phyloP scores from a whole-genome alignment of 345 rosid species.

The Eucalyptus viminalis region DNA sequence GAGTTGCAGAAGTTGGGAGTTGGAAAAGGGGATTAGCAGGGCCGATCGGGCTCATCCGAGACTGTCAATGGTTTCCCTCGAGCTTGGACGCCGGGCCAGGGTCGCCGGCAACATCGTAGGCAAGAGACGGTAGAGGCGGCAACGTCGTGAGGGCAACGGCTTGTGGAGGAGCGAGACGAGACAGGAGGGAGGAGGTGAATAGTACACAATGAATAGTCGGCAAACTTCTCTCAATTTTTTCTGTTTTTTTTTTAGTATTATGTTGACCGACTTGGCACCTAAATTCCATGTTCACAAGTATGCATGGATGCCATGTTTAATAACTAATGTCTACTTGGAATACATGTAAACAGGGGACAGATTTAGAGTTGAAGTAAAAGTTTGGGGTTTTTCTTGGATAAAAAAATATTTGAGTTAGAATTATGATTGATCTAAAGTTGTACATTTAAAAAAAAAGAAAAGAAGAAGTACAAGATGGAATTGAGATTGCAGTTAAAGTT shows the following conservation, averaged over 20 bases:
- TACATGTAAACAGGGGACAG: not conserved
- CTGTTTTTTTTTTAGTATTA: fast-evolving
- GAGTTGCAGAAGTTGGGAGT: not conserved
- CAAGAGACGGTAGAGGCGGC: not conserved
- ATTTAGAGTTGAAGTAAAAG: not conserved
- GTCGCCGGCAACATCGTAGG: not conserved
- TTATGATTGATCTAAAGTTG: not conserved
- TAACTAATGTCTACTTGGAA: not conserved
- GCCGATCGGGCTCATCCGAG: not conserved
- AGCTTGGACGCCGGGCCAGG: fast-evolving
- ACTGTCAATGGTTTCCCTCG: not conserved
- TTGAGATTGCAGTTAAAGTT: not conserved
- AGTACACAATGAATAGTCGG: not conserved
- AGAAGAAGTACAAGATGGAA: not conserved
- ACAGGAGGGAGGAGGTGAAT: not conserved
- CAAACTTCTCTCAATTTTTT: not conserved
- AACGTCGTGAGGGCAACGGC: not conserved
- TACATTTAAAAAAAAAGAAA: not conserved
- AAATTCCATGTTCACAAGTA: not conserved
- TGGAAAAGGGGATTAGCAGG: not conserved
- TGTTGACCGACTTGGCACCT: not conserved
- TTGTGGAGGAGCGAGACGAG: not conserved
- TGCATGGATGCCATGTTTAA: not conserved
- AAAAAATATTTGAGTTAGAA: not conserved
- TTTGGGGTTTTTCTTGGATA: not conserved